Evolutionary conservation across 1,284 basidiomycete genomes (phyloP).

Genomic region (Ceratobasidium sp.): DNA sequence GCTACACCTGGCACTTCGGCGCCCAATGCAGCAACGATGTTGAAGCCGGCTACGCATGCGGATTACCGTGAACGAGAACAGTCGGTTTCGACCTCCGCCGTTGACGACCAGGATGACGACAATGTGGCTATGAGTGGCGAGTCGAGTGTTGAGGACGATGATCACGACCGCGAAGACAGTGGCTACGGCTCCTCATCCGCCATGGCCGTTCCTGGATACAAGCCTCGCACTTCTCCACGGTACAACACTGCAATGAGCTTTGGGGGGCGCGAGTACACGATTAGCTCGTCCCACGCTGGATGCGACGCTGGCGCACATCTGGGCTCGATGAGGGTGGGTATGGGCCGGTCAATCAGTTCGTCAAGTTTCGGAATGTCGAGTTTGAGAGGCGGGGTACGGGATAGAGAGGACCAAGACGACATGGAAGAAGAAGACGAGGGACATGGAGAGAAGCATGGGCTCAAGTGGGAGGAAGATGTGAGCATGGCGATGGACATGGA

Average conservation of each 20-base stretch:
- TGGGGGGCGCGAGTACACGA: conserved; percentile 21
- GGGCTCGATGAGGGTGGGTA: conserved; percentile 18
- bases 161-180: conserved; percentile 43
- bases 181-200: conserved; percentile 38
- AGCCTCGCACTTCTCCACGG: neutral
- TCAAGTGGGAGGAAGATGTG: conserved; percentile 41
- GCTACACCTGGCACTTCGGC: conserved; percentile 57
- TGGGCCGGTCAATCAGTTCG: conserved; percentile 27
- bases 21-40: neutral
- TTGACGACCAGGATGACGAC: conserved; percentile 27
- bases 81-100: conserved; percentile 14
- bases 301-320: conserved; percentile 31
- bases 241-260: conserved; percentile 8
- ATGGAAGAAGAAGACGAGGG: conserved; percentile 38
- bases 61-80: conserved; percentile 34
- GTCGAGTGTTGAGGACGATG: conserved; percentile 40
- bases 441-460: conserved; percentile 22
- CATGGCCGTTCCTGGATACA: conserved; percentile 13
- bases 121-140: neutral
- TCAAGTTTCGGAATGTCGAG: conserved; percentile 29
- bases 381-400: neutral
- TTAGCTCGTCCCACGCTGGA: conserved; percentile 27
- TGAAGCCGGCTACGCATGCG: conserved; percentile 10
- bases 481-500: conserved; percentile 46
- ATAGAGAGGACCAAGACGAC: conserved; percentile 18